Conservation (phyloP, 495 filamentous ascomycete genomes). For the Xylaria sp. region DNA sequence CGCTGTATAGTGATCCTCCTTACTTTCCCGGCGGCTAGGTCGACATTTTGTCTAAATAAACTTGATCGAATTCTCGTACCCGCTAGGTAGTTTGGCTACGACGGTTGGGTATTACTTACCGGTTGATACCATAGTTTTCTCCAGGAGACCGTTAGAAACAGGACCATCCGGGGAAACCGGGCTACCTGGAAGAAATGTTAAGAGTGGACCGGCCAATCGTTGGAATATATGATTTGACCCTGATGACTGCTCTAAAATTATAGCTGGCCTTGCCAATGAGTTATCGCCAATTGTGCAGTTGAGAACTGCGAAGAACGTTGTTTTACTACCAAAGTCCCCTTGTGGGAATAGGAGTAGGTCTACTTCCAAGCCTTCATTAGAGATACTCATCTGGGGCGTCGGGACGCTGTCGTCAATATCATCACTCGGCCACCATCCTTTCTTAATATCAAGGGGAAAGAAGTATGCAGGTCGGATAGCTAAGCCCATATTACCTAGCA, state of each 20-base stretch:
- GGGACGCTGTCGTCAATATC: background rate
- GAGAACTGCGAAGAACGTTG: background rate
- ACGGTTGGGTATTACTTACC: background rate
- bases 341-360: background rate
- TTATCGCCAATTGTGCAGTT: slow-evolving; percentile 8
- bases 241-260: background rate
- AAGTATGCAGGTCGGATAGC: background rate
- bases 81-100: background rate
- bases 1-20: background rate
- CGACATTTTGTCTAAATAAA: background rate
- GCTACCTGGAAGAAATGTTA: background rate
- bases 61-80: background rate
- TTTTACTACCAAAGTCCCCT: background rate
- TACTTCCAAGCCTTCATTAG: slow-evolving; percentile 3
- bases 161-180: background rate
- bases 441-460: background rate
- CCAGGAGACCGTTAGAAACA: background rate
- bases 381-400: background rate
- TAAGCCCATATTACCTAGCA: background rate
- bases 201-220: background rate
- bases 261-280: background rate
- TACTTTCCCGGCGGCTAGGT: background rate
- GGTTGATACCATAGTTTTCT: background rate
- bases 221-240: background rate
- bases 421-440: background rate